Base-by-base conservation (phyloP, 345 rosid genomes). In the Salix koriyanagi region DNA sequence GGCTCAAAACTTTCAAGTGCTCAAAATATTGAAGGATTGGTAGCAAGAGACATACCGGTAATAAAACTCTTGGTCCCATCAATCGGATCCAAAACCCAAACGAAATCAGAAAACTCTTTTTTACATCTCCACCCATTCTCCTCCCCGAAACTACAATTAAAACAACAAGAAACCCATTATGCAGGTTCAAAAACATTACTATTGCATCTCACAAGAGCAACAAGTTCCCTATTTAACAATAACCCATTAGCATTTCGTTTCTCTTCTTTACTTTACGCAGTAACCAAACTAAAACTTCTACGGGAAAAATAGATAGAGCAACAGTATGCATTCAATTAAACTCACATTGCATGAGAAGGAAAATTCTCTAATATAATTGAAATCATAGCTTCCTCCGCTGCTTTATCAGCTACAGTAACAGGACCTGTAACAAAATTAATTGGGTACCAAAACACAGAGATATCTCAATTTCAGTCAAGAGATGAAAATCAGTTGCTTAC, bases 1-100 rank as follows among this genome's bases (percentile, higher is more conserved):
- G 73, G 69, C 74, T 18, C n/a, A 34, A 76, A 75, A 46, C 21
- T 3, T n/a, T n/a, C n/a, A n/a, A n/a, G n/a, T n/a, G n/a, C n/a
- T n/a, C n/a, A n/a, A n/a, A 66, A 76, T 21, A 44, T 34, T 67
- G 64, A 73, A 28, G 50, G 3, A 80, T 10, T 0, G 10, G 50
- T 46, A 32, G 28, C 73, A 76, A 39, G 68, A 64, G 74, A 56
- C 7, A 66, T 79, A 90, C 98, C 98, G 42, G 98, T 96, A 54
- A 93, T 93, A 84, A 96, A 96, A 69, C 97, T 93, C 89, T 91
- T 96, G 21, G 99, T 96, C 75, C 98, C 99, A 26, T 96, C 99
- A 18, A 92, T 96, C 23, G 99, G 99, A 84, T 93, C 98, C 77
- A 93, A 85, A 84, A 93, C 94, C 99, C 99, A 96, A 84, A 96